Evolutionary conservation across 1,284 basidiomycete species (phyloP), one percentile per base, ranked within the genome.

Genomic region (Cryptococcus depauperatus): DNA sequence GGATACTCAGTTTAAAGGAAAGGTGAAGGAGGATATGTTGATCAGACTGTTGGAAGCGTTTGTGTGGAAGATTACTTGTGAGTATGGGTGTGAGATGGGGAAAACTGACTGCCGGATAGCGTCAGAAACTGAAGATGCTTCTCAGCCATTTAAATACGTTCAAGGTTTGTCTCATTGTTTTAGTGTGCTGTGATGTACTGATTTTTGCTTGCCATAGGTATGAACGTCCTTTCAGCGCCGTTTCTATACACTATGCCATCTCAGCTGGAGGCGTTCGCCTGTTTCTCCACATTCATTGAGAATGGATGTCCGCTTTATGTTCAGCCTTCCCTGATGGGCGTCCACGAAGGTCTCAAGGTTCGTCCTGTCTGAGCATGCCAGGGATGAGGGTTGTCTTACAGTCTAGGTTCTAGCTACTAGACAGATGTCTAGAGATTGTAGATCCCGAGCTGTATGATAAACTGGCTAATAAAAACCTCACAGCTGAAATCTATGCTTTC

Each of bases 151-250:
- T 68, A 88, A 85, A 30, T 96, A 96, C 61, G 90, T 96, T 9
- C 92, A 95, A 70, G 92, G n/a, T n/a, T n/a, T n/a, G 69, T 69
- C n/a, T 25, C 9, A 25, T 30, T 19, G 19, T 32, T 33, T 21
- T 16, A 35, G 6, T 10, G 8, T 35, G 8, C 5, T 19, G 4
- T 25, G 35, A 19, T 26, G n/a, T 11, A 19, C 25, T n/a, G 19
- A 45, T 19, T 1, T 33, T 18, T 21, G 10, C 43, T n/a, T 32
- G 13, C 26, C 29, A 16, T 68, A 68, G n/a, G 92, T 28, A 96
- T 97, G 91, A 98, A 98, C 67, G 93, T 97, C 30, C 79, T 98
- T 26, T 89, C 91, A 14, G 93, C 93, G 1, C 93, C 93, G 0
- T 97, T 97, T 68, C 76, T 98, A 33, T 97, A 95, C 66, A 88